Evolutionary conservation across 495 filamentous ascomycete genomes (phyloP), one percentile per base, ranked within the genome.

Genomic region (Aspergillus olivimuriae): DNA sequence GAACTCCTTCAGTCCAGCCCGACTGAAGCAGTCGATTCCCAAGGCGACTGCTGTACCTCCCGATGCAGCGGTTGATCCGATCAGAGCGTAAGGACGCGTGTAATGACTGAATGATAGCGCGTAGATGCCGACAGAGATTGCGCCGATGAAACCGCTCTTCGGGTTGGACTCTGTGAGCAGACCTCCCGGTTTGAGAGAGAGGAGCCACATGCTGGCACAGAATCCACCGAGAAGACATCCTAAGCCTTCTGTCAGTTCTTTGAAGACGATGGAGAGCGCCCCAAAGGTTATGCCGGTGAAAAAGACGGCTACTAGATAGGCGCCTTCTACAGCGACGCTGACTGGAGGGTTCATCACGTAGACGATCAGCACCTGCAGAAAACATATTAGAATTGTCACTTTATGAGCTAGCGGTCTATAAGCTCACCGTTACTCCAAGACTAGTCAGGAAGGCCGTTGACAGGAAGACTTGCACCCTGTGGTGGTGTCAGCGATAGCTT

Each of bases 1-100:
- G 46, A 96, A 96, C 57, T 96, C 91, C 57, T 92, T 95, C 52
- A 94, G 64, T 0, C 91, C 91, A 10, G 89, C 91, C 38, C 82
- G 72, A 52, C 83, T 90, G 54, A 89, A 94, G 60, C 90, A 95
- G 59, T 97, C 91, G 41, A 97, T 86, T 5, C 91, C 91, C 5
- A 97, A 61, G 5, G 92, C 72, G 0, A 83, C 65, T 3, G 77
- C 80, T 0, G 89, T 94, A 7, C 87, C 82, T 10, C 91, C 91
- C 20, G 83, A 71, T 55, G 95, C 92, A 1, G 89, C 80, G 8
- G 85, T 88, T 14, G 75, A 77, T 14, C 62, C 70, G 26, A 96
- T 92, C 41, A 94, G 60, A 9, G 77, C 84, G 55, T 90, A 92
- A 0, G 77, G 76, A 6, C 86, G 74, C 0, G 88, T 95, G 56